Evolutionary conservation across 805 yeast genomes (phyloP), one percentile per base, ranked within the genome.

Genomic region (Lipomyces kockii): DNA sequence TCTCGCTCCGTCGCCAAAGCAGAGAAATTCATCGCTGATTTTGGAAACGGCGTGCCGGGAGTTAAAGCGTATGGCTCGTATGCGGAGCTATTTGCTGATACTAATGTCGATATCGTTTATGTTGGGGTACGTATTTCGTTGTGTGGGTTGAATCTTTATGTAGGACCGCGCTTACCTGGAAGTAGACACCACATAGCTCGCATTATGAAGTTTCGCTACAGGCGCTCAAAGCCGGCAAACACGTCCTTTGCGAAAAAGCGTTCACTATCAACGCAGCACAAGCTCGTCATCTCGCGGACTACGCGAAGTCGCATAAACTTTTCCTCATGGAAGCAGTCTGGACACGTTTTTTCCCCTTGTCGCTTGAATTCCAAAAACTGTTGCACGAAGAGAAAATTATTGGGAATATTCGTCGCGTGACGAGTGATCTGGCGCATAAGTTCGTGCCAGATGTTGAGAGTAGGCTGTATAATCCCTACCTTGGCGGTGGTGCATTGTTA

Each of bases 401-500:
- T 32, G 89, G 89, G 5, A 82, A 82, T 22, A 76, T 85, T n/a
- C 75, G 76, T 70, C 76, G 86, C 58, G 75, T 85, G 52, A 37
- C 32, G n/a, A 25, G 27, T 11, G 67, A 65, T n/a, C 25, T 58
- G 20, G 43, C 63, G 17, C 29, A 49, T n/a, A 17, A n/a, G n/a
- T 53, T 53, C 46, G 57, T 11, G 65, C 64, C 46, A 55, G 80
- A 81, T 2, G 66, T 68, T 7, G 72, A 67, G 20, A 77, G 80
- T 0, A 75, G 88, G 60, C 72, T 83, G 64, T 76, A 83, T 63
- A 81, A 82, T 72, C 81, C 80, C 3, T 74, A 76, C 27, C 79
- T 84, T 60, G 89, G 86, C 2, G 89, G 85, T 17, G 89, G 89
- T 34, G 83, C 87, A 0, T 74, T 85, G 51, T 79, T 85, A 69